phyloP scores from a whole-genome alignment of 441 rosid genomes.

The Manihot esculenta region DNA sequence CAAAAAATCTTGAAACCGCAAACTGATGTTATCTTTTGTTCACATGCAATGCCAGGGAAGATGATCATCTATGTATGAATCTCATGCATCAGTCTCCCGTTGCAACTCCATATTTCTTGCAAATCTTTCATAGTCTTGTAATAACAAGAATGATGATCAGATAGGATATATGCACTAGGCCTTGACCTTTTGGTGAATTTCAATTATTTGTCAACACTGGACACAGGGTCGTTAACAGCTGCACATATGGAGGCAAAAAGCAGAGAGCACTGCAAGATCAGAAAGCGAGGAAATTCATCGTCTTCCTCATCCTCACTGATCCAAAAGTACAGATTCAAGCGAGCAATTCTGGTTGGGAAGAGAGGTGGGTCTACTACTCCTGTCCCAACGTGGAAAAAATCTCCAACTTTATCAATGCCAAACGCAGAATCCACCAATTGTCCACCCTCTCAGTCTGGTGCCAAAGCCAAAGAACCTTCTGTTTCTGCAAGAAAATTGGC shows the following conservation, averaged over 20 bases:
- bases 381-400: slow-evolving; percentile 56
- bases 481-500: slow-evolving; percentile 85
- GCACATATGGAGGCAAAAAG: slow-evolving; percentile 33
- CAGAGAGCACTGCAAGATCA: slow-evolving; percentile 62
- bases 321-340: slow-evolving; percentile 67
- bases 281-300: slow-evolving; percentile 82
- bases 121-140: background rate
- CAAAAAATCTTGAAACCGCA: slow-evolving; percentile 9
- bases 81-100: background rate
- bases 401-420: slow-evolving; percentile 44
- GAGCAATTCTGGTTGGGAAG: slow-evolving; percentile 67
- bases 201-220: too few species aligned
- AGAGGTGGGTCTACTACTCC: slow-evolving; percentile 69
- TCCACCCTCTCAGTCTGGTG: slow-evolving; percentile 31
- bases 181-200: too few species aligned
- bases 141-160: background rate
- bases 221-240: background rate
- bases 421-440: slow-evolving; percentile 32
- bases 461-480: slow-evolving; percentile 35
- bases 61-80: background rate
- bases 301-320: slow-evolving; percentile 77
- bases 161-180: too few species aligned
- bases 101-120: slow-evolving; percentile 1
- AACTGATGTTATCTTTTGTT: too few species aligned
- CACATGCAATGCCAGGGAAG: slow-evolving; percentile 18